Base-by-base conservation (phyloP, 345 rosid genomes). In the Euphorbia tirucalli region DNA sequence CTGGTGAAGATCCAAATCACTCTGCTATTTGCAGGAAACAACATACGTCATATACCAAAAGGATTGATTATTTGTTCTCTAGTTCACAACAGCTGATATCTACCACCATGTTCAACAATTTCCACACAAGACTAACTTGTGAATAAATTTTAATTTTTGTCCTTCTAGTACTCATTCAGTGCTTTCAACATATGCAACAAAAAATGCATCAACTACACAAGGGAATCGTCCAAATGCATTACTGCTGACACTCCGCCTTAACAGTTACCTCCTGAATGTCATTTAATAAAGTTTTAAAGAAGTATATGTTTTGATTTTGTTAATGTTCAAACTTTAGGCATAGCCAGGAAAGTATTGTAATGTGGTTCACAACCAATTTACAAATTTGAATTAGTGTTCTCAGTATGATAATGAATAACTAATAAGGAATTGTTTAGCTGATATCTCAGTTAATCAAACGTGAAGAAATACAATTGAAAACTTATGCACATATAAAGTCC, bases 1-100 rank as follows among this genome's bases (percentile, higher is more conserved):
- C 65, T 77, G 87, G 68, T 75, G 75, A 74, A 67, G 87, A 72
- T 89, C 93, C 48, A 79, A 74, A 77, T 92, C 97, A 81, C 89
- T 88, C 97, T 90, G 89, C 81, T 78, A 81, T 78, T 61, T 63
- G 54, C 41, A 78, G 72, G 66, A 41, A 11, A 80, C 52, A 28
- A 37, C 14, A 66, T 49, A 76, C 44, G 63, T 35, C 54, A 43
- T 60, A 74, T 61, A 61, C 30, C 50, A 43, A 66, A 11, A 18
- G 18, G 7, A 27, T 58, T 9, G 49, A 67, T 1, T 30, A 11
- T 21, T 50, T 18, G 59, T 37, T 16, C 52, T 41, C 43, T 52
- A 49, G 55, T 22, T 25, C 19, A 52, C 69, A 65, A 5, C 1
- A 24, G 27, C 4, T 37, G 2, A 66, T 4, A 21, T 7, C 49